phyloP scores from a whole-genome alignment of 1,284 basidiomycete species.

The Coniophora puteana region DNA sequence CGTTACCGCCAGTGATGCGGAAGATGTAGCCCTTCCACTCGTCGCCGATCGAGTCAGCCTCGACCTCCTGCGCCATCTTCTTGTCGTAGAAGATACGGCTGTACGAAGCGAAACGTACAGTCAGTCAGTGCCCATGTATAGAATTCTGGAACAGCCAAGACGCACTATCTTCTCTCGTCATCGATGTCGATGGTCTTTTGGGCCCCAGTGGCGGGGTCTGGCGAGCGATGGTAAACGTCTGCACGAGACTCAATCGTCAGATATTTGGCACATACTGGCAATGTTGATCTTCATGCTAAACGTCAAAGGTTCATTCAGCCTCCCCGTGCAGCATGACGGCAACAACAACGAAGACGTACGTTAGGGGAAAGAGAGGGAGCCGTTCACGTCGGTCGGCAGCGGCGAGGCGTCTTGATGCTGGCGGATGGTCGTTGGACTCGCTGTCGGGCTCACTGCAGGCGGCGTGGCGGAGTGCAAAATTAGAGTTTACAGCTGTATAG shows the following conservation, averaged over 20 bases:
- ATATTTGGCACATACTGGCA: constrained; percentile 68
- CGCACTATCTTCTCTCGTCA: constrained; percentile 87
- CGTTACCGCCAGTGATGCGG: constrained; percentile 96
- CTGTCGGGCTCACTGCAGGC: constrained; percentile 2
- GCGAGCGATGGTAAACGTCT: constrained; percentile 16
- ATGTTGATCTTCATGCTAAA: constrained; percentile 93
- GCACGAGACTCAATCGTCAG: constrained; percentile 1
- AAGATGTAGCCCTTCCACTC: constrained; percentile 98
- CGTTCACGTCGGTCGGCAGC: constrained; percentile 34
- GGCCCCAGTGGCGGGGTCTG: constrained; percentile 91
- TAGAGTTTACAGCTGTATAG: constrained; percentile 46
- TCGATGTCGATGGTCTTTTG: constrained; percentile 97
- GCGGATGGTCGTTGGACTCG: constrained; percentile 9
- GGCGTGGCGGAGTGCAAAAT: constrained; percentile 25
- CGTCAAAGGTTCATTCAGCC: constrained; percentile 10
- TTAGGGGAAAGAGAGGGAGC: constrained; percentile 23
- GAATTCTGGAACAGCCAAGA: constrained; percentile 1
- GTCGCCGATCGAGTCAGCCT: constrained; percentile 88
- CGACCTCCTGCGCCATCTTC: constrained; percentile 94
- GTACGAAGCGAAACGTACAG: constrained; percentile 13
- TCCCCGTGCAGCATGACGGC: background rate
- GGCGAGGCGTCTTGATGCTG: constrained; percentile 34
- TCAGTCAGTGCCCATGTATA: constrained; percentile 4
- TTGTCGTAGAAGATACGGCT: constrained; percentile 96
- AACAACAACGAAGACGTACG: constrained; percentile 16